These are phyloP conservation scores for Alternaria postmessia DNA, from an alignment of 2,329 filamentous ascomycete genomes.

Conservation along the genomic window DNA sequence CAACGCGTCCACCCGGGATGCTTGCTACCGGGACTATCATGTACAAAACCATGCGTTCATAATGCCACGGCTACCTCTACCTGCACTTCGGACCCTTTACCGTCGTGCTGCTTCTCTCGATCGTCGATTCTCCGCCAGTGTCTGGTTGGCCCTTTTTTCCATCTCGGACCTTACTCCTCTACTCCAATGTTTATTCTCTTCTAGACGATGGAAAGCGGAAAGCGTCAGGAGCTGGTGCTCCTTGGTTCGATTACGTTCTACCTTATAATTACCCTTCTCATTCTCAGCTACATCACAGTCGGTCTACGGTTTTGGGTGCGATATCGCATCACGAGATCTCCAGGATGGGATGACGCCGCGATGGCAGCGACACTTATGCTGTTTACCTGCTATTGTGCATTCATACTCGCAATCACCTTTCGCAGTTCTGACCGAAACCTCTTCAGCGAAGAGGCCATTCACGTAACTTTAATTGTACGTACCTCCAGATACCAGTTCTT, in stretches of 20 bases:
- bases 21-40: constrained; percentile 15
- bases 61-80: constrained; percentile 15
- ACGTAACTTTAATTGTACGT: constrained; percentile 33
- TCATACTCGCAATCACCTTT: constrained; percentile 29
- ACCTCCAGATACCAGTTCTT: neutral
- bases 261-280: constrained; percentile 38
- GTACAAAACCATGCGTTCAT: constrained; percentile 20
- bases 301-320: constrained; percentile 44
- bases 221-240: constrained; percentile 27
- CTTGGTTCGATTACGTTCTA: constrained; percentile 30
- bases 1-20: constrained; percentile 18
- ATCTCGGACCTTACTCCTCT: neutral
- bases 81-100: neutral
- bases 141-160: constrained; percentile 13
- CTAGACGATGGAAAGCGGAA: constrained; percentile 13
- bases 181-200: constrained; percentile 4
- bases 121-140: constrained; percentile 12
- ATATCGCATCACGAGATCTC: constrained; percentile 42
- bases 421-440: constrained; percentile 17
- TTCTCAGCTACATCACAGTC: constrained; percentile 41
- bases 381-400: constrained; percentile 33
- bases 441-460: constrained; percentile 23
- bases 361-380: constrained; percentile 41
- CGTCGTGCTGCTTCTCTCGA: constrained; percentile 5
- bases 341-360: constrained; percentile 46